A percentile compares a stretch with the other conserved stretches of the same genome.
phyloP scores from a whole-genome alignment of 176 grass and related monocot species.

The Alloteropsis semialata region DNA sequence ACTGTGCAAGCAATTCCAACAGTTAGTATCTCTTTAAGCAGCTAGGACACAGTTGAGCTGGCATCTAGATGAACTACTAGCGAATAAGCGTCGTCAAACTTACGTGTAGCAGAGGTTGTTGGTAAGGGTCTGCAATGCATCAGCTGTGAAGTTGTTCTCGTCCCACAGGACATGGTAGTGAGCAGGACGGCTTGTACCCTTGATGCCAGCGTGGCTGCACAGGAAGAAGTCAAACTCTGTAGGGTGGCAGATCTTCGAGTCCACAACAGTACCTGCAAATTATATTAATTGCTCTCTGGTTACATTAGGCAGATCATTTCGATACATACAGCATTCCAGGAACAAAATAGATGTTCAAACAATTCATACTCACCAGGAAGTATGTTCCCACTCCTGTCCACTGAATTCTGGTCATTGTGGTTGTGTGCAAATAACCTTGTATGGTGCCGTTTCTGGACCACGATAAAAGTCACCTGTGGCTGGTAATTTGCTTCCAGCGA shows the following conservation, averaged over 20 bases:
- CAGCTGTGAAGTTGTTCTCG: conserved; percentile 90
- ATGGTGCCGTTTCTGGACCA: conserved; percentile 93
- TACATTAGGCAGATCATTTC: conserved; percentile 2
- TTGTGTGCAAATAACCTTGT: conserved; percentile 89
- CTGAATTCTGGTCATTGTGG: conserved; percentile 50
- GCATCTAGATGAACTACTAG: not conserved
- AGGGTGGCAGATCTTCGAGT: conserved; percentile 89
- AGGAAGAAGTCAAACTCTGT: conserved; percentile 93
- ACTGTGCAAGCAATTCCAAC: conserved; percentile 31
- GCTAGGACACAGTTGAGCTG: not conserved
- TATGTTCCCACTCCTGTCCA: conserved; percentile 87
- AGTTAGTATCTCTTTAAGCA: conserved; percentile 11
- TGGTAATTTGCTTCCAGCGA: conserved; percentile 86
- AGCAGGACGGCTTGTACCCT: conserved; percentile 91
- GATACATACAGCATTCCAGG: not conserved
- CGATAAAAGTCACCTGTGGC: conserved; percentile 73
- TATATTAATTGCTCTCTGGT: not conserved
- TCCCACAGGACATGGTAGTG: conserved; percentile 98
- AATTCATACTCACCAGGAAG: conserved; percentile 55
- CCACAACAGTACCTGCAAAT: conserved; percentile 80
- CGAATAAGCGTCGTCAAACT: not conserved
- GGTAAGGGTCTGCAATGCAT: conserved; percentile 75
- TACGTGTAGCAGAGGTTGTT: conserved; percentile 98
- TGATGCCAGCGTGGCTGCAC: conserved; percentile 94
- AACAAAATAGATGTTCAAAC: not conserved